Conservation (phyloP, 495 filamentous ascomycete species). For the Apodospora peruviana region DNA sequence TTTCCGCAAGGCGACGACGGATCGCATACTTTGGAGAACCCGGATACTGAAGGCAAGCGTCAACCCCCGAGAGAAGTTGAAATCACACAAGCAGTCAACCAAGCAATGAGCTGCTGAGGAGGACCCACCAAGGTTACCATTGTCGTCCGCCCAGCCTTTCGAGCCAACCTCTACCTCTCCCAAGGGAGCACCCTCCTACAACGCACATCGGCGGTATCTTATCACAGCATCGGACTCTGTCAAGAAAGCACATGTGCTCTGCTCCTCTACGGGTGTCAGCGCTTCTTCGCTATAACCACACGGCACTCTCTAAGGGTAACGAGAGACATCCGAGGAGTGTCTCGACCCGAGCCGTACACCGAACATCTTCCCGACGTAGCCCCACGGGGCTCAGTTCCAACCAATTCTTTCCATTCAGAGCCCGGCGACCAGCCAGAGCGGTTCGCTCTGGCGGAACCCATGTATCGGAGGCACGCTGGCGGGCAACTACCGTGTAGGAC, state of each 20-base stretch:
- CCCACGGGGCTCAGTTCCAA: conserved; percentile 40
- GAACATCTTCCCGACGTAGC: conserved; percentile 24
- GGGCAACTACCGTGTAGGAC: conserved; percentile 55
- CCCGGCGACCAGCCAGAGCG: conserved; percentile 62
- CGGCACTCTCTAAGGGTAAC: conserved; percentile 4
- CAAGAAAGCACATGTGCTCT: conserved; percentile 34
- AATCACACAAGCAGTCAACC: conserved; percentile 13
- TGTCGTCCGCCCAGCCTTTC: conserved; percentile 27
- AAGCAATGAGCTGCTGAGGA: conserved; percentile 33
- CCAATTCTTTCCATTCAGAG: conserved; percentile 49
- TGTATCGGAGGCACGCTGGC: conserved; percentile 64
- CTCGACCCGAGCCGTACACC: conserved; percentile 8
- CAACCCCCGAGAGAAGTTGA: conserved; percentile 4
- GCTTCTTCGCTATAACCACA: conserved; percentile 5
- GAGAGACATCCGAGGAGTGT: conserved; percentile 4
- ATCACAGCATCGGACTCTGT: conserved; percentile 19
- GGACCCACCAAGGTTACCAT: conserved; percentile 17
- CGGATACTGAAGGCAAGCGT: not conserved
- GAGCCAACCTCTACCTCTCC: conserved; percentile 14
- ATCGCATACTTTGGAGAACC: conserved; percentile 1
- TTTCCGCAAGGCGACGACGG: conserved; percentile 2
- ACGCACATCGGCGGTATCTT: conserved; percentile 14
- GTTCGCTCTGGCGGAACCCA: conserved; percentile 68
- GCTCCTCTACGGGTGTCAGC: conserved; percentile 21
- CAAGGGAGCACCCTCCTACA: conserved; percentile 5